These are phyloP conservation scores for Mortierella claussenii DNA, from an alignment of 192 early-diverging fungal species.

Conservation along the genomic window DNA sequence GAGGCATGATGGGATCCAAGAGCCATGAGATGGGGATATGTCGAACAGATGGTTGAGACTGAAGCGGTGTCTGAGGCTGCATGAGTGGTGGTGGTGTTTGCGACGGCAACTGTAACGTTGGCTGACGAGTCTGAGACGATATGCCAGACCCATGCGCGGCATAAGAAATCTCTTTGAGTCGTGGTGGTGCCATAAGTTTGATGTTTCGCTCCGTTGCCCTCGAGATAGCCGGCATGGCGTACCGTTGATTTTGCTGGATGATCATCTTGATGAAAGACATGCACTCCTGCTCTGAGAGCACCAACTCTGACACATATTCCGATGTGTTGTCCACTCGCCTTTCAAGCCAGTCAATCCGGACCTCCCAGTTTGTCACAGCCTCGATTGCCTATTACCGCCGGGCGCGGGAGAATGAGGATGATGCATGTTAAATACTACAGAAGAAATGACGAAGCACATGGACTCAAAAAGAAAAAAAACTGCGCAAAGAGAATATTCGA, in stretches of 20 bases:
- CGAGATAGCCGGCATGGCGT: slow-evolving; percentile 50
- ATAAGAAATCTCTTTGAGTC: slow-evolving; percentile 18
- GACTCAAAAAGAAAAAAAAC: not conserved
- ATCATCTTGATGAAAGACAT: slow-evolving; percentile 53
- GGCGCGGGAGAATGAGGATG: not conserved
- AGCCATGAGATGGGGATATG: slow-evolving; percentile 47
- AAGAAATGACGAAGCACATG: not conserved
- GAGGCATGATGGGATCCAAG: slow-evolving; percentile 42
- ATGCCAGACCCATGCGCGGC: not conserved
- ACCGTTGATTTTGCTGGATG: slow-evolving; percentile 42
- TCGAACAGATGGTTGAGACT: slow-evolving; percentile 18
- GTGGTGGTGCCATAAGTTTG: slow-evolving; percentile 36
- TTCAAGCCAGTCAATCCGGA: slow-evolving; percentile 48
- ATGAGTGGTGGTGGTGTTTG: slow-evolving; percentile 1
- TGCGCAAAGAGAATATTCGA: not conserved
- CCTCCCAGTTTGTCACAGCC: slow-evolving; percentile 44
- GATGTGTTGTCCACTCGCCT: slow-evolving; percentile 35
- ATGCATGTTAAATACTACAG: too few species aligned
- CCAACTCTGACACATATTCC: slow-evolving; percentile 49
- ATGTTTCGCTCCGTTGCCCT: slow-evolving; percentile 42
- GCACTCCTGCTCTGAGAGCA: slow-evolving; percentile 48
- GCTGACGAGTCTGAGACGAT: not conserved
- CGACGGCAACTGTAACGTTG: not conserved
- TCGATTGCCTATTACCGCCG: slow-evolving; percentile 10
- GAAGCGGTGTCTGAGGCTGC: slow-evolving; percentile 13